Base-by-base conservation (phyloP, 495 filamentous ascomycete genomes). In the Beverwykella pulmonaria region DNA sequence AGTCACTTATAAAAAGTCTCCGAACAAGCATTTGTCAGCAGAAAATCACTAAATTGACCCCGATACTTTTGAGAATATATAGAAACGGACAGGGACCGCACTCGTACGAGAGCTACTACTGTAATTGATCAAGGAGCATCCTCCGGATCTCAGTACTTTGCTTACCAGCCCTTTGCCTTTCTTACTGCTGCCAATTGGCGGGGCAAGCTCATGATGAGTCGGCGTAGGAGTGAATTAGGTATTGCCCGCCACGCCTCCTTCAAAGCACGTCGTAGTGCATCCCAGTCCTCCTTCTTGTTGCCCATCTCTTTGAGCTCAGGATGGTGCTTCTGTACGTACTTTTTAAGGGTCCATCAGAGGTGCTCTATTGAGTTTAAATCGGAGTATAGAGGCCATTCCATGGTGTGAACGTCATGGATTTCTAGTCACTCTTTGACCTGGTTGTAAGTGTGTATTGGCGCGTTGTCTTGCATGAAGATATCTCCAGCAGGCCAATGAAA, bases 301-400 rank as follows among this genome's bases (percentile, higher is more conserved):
- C 59, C 52, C 17, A 68, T 47, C 17, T 15, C 44, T 1, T 63
- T 34, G 0, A 67, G 23, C 26, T 68, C 48, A 46, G 53, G 58
- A 48, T 67, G 52, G 1, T 63, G 41, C 48, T 71, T 63, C 6
- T 71, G 55, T 22, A 68, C 49, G 8, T 36, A 14, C 57, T 68
- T 59, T 50, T 68, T 68, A 5, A 71, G 64, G 0, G 4, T 0
- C 49, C 36, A 63, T 65, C 44, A 71, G 1, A 65, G 15, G 39
- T 71, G 63, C 44, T 68, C 32, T 29, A 63, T 71, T 1, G 64
- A 65, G 50, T 71, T 67, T 2, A 71, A 26, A 34, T 71, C 58
- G 2, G 49, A 62, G 41, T 71, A 71, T 6, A 65, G 64, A n/a
- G 65, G 68, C 48, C 65, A 71, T 15, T 67, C 57, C 12, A 70